phyloP scores from a whole-genome alignment of 148 eudicot species.

The Mesembryanthemum crystallinum region DNA sequence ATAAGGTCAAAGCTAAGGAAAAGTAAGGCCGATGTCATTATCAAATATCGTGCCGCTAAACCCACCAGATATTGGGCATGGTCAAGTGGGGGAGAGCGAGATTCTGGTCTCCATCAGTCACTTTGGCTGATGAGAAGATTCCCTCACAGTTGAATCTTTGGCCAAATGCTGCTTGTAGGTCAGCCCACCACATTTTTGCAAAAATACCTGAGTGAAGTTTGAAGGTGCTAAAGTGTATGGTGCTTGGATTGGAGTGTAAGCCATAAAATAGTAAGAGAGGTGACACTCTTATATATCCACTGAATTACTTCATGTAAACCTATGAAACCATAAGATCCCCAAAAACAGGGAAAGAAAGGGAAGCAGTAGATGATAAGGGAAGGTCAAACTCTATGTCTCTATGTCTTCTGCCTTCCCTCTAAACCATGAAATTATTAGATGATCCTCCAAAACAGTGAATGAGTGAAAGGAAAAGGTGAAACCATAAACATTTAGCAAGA shows the following conservation, averaged over 20 bases:
- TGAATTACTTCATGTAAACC: too few relatives aligned
- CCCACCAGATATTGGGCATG: too few relatives aligned
- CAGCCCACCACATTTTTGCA: slow-evolving; percentile 23
- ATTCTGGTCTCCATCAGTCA: slow-evolving; percentile 4
- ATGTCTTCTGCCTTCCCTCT: neutral
- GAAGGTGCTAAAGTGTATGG: neutral
- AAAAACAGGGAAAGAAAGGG: too few relatives aligned
- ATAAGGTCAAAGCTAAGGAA: slow-evolving; percentile 13
- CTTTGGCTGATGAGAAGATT: slow-evolving; percentile 15
- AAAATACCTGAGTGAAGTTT: slow-evolving; percentile 20
- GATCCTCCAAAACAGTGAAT: neutral
- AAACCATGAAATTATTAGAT: neutral
- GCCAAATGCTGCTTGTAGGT: slow-evolving; percentile 15
- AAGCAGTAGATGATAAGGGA: neutral
- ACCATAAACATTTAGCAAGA: neutral
- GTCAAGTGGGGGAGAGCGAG: slow-evolving; percentile 12
- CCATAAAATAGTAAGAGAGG: too few relatives aligned
- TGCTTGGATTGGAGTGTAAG: neutral
- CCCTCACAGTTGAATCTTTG: slow-evolving; percentile 18
- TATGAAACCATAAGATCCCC: too few relatives aligned
- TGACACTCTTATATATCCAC: too few relatives aligned
- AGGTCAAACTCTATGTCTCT: neutral
- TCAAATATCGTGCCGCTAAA: slow-evolving; percentile 16
- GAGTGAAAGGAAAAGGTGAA: neutral
- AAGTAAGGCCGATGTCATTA: slow-evolving; percentile 18